Base-by-base conservation (phyloP, 768 basidiomycete genomes). In the Tylopilus sp. region DNA sequence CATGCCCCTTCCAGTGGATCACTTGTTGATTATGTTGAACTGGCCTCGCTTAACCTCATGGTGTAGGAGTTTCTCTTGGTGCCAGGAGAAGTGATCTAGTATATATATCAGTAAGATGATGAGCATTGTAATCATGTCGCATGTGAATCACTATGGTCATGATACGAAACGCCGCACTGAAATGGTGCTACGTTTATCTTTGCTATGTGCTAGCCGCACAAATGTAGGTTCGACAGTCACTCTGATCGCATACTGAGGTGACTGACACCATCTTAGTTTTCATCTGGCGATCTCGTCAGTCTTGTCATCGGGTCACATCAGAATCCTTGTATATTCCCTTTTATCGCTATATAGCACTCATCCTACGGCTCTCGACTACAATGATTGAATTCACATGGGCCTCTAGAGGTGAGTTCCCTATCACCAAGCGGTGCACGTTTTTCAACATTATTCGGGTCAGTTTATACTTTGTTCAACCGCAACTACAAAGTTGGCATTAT, bases 401-500 rank as follows among this genome's bases (percentile, higher is more conserved):
- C 12, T 40, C 47, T 6, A 62, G 69, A 44, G 57, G 69, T 70
- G 18, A 36, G 69, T 10, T 28, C 31, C 21, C 28, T 10, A 7
- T 20, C 13, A 22, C 25, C 17, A 31, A 9, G 47, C 23, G 18
- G 7, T 8, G 2, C 12, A 6, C 3, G 10, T 11, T 36, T 22
- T 23, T 38, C 20, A 31, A 18, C 35, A 10, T 2, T 18, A 44
- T 20, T 25, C 23, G 17, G 12, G 28, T 23, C 17, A 62, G 63
- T 65, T 6, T 62, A 50, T 45, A 60, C 56, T 0, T 40, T 66
- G 4, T 79, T 73, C 52, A 71, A 75, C 49, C 70, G 67, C 15
- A 69, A 68, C 47, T 55, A 44, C 15, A 46, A 25, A 30, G 55
- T 77, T 35, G 64, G 60, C 13, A 30, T 57, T 21, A 40, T 64